Base-by-base conservation (phyloP, 2,329 filamentous ascomycete genomes). In the Pestalotiopsis sp. region DNA sequence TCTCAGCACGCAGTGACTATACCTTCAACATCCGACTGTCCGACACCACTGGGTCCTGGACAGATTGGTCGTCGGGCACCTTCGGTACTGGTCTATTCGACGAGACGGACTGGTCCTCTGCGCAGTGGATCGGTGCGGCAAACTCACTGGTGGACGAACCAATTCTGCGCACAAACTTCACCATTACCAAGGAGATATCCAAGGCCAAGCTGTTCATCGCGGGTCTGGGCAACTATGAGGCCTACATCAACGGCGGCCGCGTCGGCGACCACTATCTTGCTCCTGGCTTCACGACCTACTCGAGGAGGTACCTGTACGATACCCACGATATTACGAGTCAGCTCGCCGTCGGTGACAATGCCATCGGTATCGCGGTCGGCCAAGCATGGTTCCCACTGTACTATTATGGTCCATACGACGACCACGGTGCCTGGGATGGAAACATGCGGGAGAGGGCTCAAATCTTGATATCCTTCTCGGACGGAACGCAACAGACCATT, bases 281-380 rank as follows among this genome's bases (percentile, higher is more conserved):
- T 23, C 86, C 86, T 0, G 86, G 86, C 0, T 88, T 85, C 84
- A 82, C 84, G 58, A 82, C 81, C 2, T 89, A 89, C 70, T 76
- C 81, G 0, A 75, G 83, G 61, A 80, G 86, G 0, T 80, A 85
- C n/a, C 77, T 81, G 1, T 90, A 89, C 69, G 82, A 88, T 67
- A 85, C 83, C 0, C 86, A 85, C 67, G 85, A 89, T 69, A 83
- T 89, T 1, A 82, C 81, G 0, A 69, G 77, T 0, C 76, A 84
- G 0, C 68, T 88, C 1, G 75, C 73, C 2, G 60, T 71, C 0
- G 78, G 78, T 23, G 59, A 69, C 3, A 87, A 87, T 71, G 76
- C 77, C 0, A 76, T 88, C 58, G 81, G 78, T 0, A 80, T 84
- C 1, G 81, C 83, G n/a, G 82, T 87, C 4, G 83, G 80, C 3